Evolutionary conservation across 1,139 yeast genomes (phyloP), one percentile per base, ranked within the genome.

Genomic region (Geotrichum candidum): DNA sequence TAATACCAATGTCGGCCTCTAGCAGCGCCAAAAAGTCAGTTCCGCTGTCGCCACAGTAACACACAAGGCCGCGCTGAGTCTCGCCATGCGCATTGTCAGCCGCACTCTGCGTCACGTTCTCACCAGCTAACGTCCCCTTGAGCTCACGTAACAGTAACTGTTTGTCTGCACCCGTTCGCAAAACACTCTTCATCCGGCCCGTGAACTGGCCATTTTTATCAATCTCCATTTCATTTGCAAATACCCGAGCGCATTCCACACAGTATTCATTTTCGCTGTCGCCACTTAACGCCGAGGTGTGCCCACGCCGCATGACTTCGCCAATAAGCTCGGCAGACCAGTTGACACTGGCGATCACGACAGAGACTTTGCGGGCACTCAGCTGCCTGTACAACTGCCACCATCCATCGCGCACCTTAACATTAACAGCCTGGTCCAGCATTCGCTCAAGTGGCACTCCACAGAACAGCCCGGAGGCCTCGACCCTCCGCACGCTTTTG

Each of bases 41-140:
- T 0, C 82, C 68, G 64, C 89, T 84, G 68, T 87, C 94, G 0
- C 94, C 94, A 18, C 86, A 75, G 68, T 86, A 87, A 56, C 80
- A 72, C 0, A 80, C 62, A 13, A 41, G 46, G 4, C 46, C 18
- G 18, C 22, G n/a, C 22, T n/a, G 46, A 15, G 22, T 41, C 13
- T 61, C 56, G 11, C 65, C 64, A 4, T 45, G 48, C n/a, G 61
- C 57, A 23, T 52, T 41, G 46, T 41, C 46, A 41, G 46, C 46
- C 46, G 46, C 22, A 6, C 46, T 41, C 4, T 15, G 18, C 9
- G n/a, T 41, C 46, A 41, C 46, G 22, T 41, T 41, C 46, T 15
- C 22, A n/a, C n/a, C 46, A 3, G 13, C 15, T 15, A 41, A n/a
- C n/a, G 46, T 41, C 51, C n/a, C 55, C 29, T 53, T 57, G 7